Evolutionary conservation across 1,284 basidiomycete genomes (phyloP).

Genomic region (Earliella scabrosa): DNA sequence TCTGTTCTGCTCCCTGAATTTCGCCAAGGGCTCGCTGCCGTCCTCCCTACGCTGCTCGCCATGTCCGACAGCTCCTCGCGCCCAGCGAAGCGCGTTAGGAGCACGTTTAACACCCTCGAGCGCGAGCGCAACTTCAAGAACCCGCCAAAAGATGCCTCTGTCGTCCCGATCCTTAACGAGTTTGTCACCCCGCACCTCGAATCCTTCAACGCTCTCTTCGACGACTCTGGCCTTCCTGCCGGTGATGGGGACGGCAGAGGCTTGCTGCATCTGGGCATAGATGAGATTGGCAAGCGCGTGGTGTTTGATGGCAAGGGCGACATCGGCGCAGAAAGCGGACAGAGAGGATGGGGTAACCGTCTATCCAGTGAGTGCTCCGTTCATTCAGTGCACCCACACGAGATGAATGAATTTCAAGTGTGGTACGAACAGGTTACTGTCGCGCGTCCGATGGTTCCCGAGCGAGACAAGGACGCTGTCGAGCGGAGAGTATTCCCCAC

Average conservation of each 20-base stretch:
- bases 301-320: conserved; percentile 86
- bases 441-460: conserved; percentile 86
- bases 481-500: conserved; percentile 88
- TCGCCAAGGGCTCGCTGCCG: not conserved
- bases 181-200: conserved; percentile 95
- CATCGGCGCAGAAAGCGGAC: conserved; percentile 54
- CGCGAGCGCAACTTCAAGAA: conserved; percentile 85
- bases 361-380: conserved; percentile 69
- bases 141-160: conserved; percentile 73
- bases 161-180: conserved; percentile 88
- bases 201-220: conserved; percentile 96
- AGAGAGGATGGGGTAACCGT: conserved; percentile 76
- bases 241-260: conserved; percentile 83
- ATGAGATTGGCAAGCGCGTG: conserved; percentile 89
- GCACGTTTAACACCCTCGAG: conserved; percentile 84
- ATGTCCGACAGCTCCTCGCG: conserved; percentile 42
- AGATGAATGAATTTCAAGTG: conserved; percentile 52
- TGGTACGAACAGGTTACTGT: conserved; percentile 91
- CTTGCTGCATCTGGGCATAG: conserved; percentile 78
- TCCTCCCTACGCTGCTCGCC: conserved; percentile 2
- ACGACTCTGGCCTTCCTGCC: conserved; percentile 75
- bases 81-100: conserved; percentile 22
- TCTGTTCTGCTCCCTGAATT: conserved; percentile 1
- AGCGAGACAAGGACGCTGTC: conserved; percentile 77
- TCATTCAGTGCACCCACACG: not conserved